Percentiles rank a stretch among this genome's conserved stretches.
Conservation (phyloP, 2,329 filamentous ascomycete species). For the Zopfia rhizophila region DNA sequence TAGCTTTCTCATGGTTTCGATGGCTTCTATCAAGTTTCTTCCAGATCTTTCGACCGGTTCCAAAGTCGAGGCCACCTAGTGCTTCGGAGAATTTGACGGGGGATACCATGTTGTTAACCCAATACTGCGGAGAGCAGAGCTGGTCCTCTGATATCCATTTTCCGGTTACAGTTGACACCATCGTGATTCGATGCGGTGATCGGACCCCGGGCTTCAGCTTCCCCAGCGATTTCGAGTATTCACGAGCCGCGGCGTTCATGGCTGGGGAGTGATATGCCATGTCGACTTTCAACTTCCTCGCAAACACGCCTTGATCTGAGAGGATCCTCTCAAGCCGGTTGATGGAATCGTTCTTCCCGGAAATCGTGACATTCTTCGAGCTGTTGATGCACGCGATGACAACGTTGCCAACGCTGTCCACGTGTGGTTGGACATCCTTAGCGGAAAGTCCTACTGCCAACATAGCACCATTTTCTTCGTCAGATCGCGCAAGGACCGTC, state of each 20-base stretch:
- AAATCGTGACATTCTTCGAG: constrained; percentile 52
- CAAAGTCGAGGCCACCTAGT: too few relatives aligned
- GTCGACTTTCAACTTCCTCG: constrained; percentile 51
- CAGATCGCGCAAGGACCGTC: constrained; percentile 29
- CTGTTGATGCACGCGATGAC: constrained; percentile 42
- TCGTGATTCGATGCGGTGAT: constrained; percentile 4
- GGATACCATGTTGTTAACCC: constrained; percentile 51
- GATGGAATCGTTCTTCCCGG: constrained; percentile 48
- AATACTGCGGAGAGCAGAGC: constrained; percentile 33
- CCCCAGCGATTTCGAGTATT: constrained; percentile 9
- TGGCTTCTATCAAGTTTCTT: constrained; percentile 17
- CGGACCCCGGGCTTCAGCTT: not conserved
- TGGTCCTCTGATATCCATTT: constrained; percentile 3
- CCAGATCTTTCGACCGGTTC: not conserved
- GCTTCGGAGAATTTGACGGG: constrained; percentile 46
- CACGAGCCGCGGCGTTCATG: constrained; percentile 2
- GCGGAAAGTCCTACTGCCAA: constrained; percentile 43
- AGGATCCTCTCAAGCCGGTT: constrained; percentile 38
- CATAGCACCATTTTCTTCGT: constrained; percentile 36
- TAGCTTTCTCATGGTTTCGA: constrained; percentile 1
- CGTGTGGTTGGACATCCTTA: constrained; percentile 7
- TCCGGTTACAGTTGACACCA: constrained; percentile 31
- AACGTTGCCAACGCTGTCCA: not conserved
- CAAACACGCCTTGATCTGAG: constrained; percentile 46
- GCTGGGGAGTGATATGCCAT: constrained; percentile 52